Percentiles rank a stretch among this genome's conserved stretches.
Evolutionary conservation across 768 basidiomycete species (phyloP).

Genomic region (Lactarius hatsudake): DNA sequence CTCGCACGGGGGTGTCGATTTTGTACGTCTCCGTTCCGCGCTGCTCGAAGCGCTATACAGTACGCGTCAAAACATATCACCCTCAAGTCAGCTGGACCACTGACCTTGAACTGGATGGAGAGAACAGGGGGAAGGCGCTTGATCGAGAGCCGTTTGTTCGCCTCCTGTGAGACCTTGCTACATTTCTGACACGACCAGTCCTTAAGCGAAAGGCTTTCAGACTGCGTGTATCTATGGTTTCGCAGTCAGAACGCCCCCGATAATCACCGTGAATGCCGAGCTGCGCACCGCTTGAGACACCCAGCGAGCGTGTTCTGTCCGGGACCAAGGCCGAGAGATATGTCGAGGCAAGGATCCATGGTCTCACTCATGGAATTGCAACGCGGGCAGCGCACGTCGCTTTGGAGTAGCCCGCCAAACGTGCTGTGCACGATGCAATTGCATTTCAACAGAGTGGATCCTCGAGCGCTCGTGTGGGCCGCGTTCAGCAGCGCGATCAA

Average conservation of each 20-base stretch:
- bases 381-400: conserved; percentile 84
- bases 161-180: conserved; percentile 69
- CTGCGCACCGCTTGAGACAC: conserved; percentile 66
- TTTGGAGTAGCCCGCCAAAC: conserved; percentile 83
- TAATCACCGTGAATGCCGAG: not conserved
- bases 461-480: conserved; percentile 75
- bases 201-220: conserved; percentile 78
- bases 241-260: conserved; percentile 9
- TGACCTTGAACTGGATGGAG: conserved; percentile 94
- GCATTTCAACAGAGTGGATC: conserved; percentile 74
- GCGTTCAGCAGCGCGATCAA: conserved; percentile 84
- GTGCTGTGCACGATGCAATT: conserved; percentile 90
- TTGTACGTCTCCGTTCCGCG: conserved; percentile 58
- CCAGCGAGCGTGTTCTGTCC: conserved; percentile 63
- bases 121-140: conserved; percentile 84
- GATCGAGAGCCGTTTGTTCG: conserved; percentile 82
- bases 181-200: conserved; percentile 86
- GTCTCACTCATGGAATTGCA: conserved; percentile 79
- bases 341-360: conserved; percentile 85
- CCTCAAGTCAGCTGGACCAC: not conserved
- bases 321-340: conserved; percentile 78
- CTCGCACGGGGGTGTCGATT: conserved; percentile 77
- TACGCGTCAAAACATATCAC: conserved; percentile 9
- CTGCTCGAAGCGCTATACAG: conserved; percentile 85
- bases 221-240: conserved; percentile 67